phyloP scores from a whole-genome alignment of 169 alveolate species.

The Plasmodium coatneyi region DNA sequence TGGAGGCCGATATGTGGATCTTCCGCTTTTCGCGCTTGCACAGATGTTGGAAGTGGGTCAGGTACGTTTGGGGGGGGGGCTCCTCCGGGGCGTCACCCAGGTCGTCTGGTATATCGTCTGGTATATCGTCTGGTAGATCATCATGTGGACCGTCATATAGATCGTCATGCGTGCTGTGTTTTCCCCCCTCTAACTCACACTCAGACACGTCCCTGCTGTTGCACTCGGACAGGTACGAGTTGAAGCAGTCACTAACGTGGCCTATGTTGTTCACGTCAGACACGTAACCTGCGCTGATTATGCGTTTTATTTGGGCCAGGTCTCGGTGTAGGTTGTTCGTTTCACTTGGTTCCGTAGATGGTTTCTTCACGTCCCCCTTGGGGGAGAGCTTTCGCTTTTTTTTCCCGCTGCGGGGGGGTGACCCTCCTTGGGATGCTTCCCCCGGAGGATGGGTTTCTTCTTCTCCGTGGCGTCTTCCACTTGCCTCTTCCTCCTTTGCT shows the following conservation, averaged over 20 bases:
- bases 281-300: constrained; percentile 14
- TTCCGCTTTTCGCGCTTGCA: constrained; percentile 32
- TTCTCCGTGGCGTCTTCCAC: neutral
- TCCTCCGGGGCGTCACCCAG: neutral
- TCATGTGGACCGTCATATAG: neutral
- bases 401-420: neutral
- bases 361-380: neutral
- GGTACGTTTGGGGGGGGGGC: neutral
- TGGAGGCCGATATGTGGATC: constrained; percentile 34
- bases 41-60: constrained; percentile 17
- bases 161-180: neutral
- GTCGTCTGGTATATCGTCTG: neutral
- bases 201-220: constrained; percentile 48
- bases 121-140: neutral
- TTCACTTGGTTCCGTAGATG: neutral
- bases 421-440: neutral
- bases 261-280: constrained; percentile 48
- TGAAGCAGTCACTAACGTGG: constrained; percentile 31
- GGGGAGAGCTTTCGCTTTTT: neutral
- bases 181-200: neutral
- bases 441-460: neutral
- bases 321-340: neutral
- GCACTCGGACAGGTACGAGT: constrained; percentile 39
- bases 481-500: neutral
- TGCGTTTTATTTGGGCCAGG: constrained; percentile 7